Evolutionary conservation across 208 protist species (phyloP).

Genomic region (Leishmania martiniquensis): DNA sequence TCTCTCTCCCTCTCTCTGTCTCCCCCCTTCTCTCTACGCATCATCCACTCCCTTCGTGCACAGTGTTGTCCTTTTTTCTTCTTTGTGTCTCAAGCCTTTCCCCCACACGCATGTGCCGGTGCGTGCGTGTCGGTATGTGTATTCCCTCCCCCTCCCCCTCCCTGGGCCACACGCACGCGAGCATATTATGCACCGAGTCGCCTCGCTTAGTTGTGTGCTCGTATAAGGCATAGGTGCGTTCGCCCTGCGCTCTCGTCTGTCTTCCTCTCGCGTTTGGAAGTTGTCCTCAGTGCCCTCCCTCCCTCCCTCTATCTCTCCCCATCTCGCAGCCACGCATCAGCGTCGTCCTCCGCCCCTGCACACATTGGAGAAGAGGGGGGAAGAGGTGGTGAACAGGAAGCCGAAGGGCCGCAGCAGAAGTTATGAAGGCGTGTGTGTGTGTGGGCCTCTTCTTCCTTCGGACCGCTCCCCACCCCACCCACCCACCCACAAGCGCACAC

Average conservation of each 20-base stretch:
- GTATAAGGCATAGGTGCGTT: neutral
- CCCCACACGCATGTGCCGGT: neutral
- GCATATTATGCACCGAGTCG: no score
- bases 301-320: no score
- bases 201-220: neutral
- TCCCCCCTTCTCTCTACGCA: no score
- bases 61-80: no score
- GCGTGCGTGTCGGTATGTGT: conserved; percentile 1
- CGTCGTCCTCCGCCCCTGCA: neutral
- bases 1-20: no score
- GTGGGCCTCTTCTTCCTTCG: neutral
- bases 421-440: neutral
- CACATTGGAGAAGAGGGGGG: neutral
- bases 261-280: neutral
- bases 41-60: no score
- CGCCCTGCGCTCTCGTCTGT: neutral
- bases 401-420: neutral
- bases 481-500: no score
- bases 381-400: neutral
- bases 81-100: no score
- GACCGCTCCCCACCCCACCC: neutral
- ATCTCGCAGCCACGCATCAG: neutral
- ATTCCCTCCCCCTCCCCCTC: neutral
- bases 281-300: neutral
- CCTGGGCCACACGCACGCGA: no score